phyloP scores from a whole-genome alignment of 2,329 filamentous ascomycete genomes.

The Colletotrichum sojae region DNA sequence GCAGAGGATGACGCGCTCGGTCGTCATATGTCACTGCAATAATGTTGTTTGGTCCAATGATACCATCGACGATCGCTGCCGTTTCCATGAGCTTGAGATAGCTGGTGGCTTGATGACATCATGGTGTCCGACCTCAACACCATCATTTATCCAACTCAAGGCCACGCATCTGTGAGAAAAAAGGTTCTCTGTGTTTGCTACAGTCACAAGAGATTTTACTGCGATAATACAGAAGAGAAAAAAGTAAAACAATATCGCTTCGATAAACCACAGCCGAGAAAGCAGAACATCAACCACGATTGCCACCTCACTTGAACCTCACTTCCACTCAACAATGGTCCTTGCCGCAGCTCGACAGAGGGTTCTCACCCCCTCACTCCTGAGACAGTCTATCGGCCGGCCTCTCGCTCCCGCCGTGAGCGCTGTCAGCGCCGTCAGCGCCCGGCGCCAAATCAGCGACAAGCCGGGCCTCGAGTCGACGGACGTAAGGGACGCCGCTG shows the following conservation, averaged over 20 bases:
- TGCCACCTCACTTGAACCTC: too few species aligned
- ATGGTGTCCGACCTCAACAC: background rate
- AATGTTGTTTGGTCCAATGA: slow-evolving; percentile 1
- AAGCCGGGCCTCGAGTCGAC: slow-evolving; percentile 32
- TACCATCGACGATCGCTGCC: slow-evolving; percentile 35
- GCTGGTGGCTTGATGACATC: slow-evolving; percentile 30
- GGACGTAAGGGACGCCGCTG: slow-evolving; percentile 25
- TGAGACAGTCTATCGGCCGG: background rate
- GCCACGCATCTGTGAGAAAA: too few species aligned
- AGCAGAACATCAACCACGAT: too few species aligned
- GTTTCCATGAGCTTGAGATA: background rate
- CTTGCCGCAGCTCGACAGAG: background rate
- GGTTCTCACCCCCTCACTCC: background rate
- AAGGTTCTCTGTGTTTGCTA: too few species aligned
- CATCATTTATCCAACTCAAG: slow-evolving; percentile 1
- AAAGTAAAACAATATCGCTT: background rate
- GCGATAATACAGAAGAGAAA: background rate
- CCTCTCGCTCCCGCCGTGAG: background rate
- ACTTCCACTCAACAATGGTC: background rate
- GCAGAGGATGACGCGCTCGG: slow-evolving; percentile 1
- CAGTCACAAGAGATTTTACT: background rate
- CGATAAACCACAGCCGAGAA: too few species aligned
- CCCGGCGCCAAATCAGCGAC: slow-evolving; percentile 22
- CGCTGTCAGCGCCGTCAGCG: background rate
- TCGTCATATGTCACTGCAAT: slow-evolving; percentile 21